Conservation (phyloP, 2,329 filamentous ascomycete genomes). For the Aspergillus sp. region DNA sequence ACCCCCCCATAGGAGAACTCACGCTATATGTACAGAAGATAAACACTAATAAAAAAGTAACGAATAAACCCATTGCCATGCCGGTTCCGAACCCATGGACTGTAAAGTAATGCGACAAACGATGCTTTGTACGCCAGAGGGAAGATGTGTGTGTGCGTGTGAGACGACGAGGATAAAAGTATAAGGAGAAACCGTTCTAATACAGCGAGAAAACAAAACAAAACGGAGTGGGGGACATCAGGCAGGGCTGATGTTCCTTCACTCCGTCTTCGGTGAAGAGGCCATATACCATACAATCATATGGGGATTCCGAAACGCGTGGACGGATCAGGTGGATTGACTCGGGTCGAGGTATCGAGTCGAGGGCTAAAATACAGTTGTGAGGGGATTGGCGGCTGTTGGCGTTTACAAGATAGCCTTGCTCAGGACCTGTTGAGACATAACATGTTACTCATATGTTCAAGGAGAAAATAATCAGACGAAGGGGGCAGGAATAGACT, state of each 20-base stretch:
- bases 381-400: neutral
- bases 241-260: neutral
- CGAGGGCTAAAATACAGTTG: conserved; percentile 21
- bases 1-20: conserved; percentile 25
- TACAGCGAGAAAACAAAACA: conserved; percentile 32
- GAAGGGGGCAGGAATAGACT: conserved; percentile 42
- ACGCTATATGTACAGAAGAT: conserved; percentile 48
- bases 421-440: conserved; percentile 49
- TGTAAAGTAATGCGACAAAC: conserved; percentile 38
- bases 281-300: conserved; percentile 26
- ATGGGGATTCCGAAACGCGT: conserved; percentile 24
- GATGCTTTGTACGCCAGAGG: conserved; percentile 48
- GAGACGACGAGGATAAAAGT: conserved; percentile 26
- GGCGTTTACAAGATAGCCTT: conserved; percentile 52
- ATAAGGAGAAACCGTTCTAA: conserved; percentile 39
- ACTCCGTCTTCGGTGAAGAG: conserved; percentile 31
- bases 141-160: conserved; percentile 38
- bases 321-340: conserved; percentile 19
- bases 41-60: conserved; percentile 35
- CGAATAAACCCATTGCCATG: conserved; percentile 44
- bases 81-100: conserved; percentile 41
- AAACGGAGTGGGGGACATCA: conserved; percentile 26
- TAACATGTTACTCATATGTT: neutral
- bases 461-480: no score
- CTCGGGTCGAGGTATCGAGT: conserved; percentile 16